phyloP scores from a whole-genome alignment of 2,329 filamentous ascomycete species.

The Sarocladium strictum region DNA sequence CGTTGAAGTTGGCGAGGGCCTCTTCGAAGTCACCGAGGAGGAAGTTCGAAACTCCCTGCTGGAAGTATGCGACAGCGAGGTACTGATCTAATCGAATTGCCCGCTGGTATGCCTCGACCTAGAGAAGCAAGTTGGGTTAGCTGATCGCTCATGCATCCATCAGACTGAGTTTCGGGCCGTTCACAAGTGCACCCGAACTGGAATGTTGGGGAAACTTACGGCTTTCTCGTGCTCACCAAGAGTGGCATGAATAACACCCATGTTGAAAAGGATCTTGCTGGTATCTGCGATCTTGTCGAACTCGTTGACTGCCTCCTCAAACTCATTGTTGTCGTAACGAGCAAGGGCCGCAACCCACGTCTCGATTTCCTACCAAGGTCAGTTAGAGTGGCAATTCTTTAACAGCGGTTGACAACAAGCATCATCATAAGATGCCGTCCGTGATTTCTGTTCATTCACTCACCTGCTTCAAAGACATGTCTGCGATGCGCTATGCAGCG shows the following conservation, averaged over 20 bases:
- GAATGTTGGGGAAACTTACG: slow-evolving; percentile 48
- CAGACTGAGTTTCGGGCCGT: neutral
- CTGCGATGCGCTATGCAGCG: slow-evolving; percentile 16
- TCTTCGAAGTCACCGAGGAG: slow-evolving; percentile 95
- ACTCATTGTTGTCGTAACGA: slow-evolving; percentile 96
- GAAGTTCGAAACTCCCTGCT: slow-evolving; percentile 97
- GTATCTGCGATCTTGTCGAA: slow-evolving; percentile 90
- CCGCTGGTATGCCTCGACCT: slow-evolving; percentile 94
- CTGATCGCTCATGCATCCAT: neutral
- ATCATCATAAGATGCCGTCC: neutral
- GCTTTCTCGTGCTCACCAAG: slow-evolving; percentile 93
- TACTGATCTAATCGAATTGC: slow-evolving; percentile 90
- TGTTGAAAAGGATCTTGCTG: slow-evolving; percentile 97
- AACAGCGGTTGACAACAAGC: neutral
- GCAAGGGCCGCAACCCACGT: slow-evolving; percentile 90
- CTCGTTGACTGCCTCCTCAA: slow-evolving; percentile 77
- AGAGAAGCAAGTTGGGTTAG: neutral
- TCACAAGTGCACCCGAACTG: neutral
- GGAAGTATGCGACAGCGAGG: slow-evolving; percentile 95
- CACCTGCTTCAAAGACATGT: slow-evolving; percentile 59
- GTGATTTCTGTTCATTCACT: slow-evolving; percentile 13
- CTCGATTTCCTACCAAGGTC: slow-evolving; percentile 76
- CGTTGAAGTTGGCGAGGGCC: slow-evolving; percentile 96
- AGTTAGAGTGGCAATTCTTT: neutral
- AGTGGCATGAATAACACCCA: slow-evolving; percentile 94